Conservation (phyloP, 495 filamentous ascomycete species). For the Tuber calosporum region DNA sequence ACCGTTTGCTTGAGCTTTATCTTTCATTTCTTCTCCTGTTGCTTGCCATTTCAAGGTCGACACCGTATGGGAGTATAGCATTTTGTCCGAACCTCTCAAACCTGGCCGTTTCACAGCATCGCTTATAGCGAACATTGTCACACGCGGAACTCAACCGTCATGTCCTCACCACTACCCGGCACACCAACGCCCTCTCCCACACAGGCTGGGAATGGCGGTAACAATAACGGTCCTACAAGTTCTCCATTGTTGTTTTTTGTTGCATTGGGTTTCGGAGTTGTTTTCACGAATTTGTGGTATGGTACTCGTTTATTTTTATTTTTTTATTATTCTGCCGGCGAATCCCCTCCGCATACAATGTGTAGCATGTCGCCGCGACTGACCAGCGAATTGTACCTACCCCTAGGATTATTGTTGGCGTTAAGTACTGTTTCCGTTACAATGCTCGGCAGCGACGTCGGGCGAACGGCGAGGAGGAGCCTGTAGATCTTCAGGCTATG, state of each 20-base stretch:
- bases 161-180: background rate
- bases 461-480: conserved; percentile 75
- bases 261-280: conserved; percentile 92
- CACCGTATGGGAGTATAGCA: conserved; percentile 27
- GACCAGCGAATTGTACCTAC: conserved; percentile 17
- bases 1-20: conserved; percentile 9
- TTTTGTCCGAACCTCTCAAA: conserved; percentile 11
- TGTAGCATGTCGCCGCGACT: conserved; percentile 18
- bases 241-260: conserved; percentile 95
- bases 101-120: conserved; percentile 2
- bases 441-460: conserved; percentile 84
- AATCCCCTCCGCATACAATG: conserved; percentile 4
- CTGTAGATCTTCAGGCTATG: conserved; percentile 75
- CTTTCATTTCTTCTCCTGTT: conserved; percentile 19
- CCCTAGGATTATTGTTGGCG: conserved; percentile 88
- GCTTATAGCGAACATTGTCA: background rate
- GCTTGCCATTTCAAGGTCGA: conserved; percentile 18
- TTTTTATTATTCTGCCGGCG: background rate
- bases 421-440: conserved; percentile 98
- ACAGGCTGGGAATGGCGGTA: conserved; percentile 18
- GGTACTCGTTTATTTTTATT: conserved; percentile 37
- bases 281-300: conserved; percentile 98
- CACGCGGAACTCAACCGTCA: conserved; percentile 1
- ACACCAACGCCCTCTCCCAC: conserved; percentile 14
- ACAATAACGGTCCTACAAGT: conserved; percentile 57